Percentiles rank a stretch among this genome's conserved stretches.
phyloP scores from a whole-genome alignment of 2,329 filamentous ascomycete genomes.

The Cytospora paraplurivora region DNA sequence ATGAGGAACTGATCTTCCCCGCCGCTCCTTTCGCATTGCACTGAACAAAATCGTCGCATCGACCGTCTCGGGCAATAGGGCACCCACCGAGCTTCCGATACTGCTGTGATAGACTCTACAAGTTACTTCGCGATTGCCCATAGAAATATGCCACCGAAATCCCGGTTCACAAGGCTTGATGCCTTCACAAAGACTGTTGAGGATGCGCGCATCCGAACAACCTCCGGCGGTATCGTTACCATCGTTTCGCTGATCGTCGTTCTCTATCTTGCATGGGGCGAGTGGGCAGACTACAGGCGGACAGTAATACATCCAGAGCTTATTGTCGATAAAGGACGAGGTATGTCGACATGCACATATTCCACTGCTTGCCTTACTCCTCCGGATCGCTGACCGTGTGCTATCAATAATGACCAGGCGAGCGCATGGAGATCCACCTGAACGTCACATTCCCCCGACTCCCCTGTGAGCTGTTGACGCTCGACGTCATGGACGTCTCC shows the following conservation, averaged over 20 bases:
- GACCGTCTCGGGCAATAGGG: neutral
- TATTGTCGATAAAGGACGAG: conserved; percentile 94
- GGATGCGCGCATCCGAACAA: conserved; percentile 94
- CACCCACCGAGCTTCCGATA: conserved; percentile 8
- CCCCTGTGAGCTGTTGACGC: conserved; percentile 91
- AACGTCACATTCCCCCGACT: conserved; percentile 95
- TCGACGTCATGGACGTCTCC: conserved; percentile 99
- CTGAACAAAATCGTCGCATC: conserved; percentile 16
- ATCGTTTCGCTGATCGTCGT: conserved; percentile 88
- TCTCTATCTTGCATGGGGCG: conserved; percentile 85
- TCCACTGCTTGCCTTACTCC: neutral
- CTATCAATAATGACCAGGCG: conserved; percentile 55
- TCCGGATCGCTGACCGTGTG: conserved; percentile 28
- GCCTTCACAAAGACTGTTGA: conserved; percentile 99
- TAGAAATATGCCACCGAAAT: conserved; percentile 81
- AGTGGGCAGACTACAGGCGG: conserved; percentile 92
- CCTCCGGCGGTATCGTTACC: conserved; percentile 92
- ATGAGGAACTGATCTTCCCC: conserved; percentile 10
- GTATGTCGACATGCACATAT: conserved; percentile 48
- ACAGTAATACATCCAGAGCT: conserved; percentile 88
- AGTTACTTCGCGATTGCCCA: neutral
- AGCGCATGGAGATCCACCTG: conserved; percentile 98
- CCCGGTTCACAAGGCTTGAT: conserved; percentile 92
- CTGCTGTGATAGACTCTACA: neutral
- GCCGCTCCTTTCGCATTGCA: conserved; percentile 20